Conservation (phyloP, 306 rosid genomes). For the Rosa multiflora region DNA sequence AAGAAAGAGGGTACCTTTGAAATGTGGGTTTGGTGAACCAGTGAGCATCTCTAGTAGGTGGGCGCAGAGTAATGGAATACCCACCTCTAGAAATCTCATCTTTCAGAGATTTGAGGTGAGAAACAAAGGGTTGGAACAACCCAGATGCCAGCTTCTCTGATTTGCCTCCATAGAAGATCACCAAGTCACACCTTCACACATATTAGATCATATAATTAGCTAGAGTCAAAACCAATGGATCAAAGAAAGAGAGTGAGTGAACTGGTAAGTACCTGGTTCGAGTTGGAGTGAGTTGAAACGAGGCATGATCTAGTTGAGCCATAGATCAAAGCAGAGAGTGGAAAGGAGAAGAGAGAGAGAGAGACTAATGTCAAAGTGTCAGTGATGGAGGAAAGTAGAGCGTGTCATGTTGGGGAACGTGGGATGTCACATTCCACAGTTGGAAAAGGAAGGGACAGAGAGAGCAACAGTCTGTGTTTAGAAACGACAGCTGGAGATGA, state of each 20-base stretch:
- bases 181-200: conserved; percentile 45
- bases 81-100: conserved; percentile 76
- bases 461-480: background rate
- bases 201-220: conserved; percentile 7
- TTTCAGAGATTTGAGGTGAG: conserved; percentile 51
- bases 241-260: background rate
- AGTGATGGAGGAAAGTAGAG: background rate
- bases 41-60: conserved; percentile 35
- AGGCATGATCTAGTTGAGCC: conserved; percentile 20
- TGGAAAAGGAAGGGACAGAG: background rate
- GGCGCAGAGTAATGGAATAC: conserved; percentile 60
- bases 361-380: background rate
- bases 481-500: conserved; percentile 16
- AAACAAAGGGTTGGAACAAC: conserved; percentile 53
- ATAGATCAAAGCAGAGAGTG: conserved; percentile 3
- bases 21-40: conserved; percentile 66
- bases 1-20: conserved; percentile 44
- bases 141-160: conserved; percentile 67
- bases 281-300: conserved; percentile 23
- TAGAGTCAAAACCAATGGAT: background rate
- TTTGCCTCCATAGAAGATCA: conserved; percentile 46
- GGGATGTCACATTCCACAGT: too few relatives aligned
- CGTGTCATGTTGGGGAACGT: conserved; percentile 7
- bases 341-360: background rate
- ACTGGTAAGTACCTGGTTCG: conserved; percentile 14